Percentiles rank a stretch among this genome's conserved stretches.
These are phyloP conservation scores for Polysphondylium violaceum DNA, from an alignment of 78 protist species.

Conservation along the genomic window DNA sequence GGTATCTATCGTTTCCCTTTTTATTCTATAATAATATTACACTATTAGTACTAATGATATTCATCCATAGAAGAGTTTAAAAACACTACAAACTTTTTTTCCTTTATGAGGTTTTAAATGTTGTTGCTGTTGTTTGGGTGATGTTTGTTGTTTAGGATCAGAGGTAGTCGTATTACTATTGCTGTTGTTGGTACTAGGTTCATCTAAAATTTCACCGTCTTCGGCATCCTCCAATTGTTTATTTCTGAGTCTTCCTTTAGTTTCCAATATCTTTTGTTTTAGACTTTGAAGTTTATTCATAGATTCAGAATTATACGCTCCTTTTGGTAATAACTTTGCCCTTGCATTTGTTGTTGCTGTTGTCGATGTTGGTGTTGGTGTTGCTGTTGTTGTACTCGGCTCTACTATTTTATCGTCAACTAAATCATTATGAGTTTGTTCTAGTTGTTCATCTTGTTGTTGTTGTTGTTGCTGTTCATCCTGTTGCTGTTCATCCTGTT, in stretches of 20 bases:
- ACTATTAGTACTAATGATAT: neutral
- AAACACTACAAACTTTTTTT: neutral
- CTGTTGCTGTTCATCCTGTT: too few relatives aligned
- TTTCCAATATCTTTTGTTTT: neutral
- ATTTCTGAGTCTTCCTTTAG: constrained; percentile 14
- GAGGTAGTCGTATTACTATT: neutral
- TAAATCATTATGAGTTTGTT: too few relatives aligned
- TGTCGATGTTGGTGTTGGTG: too few relatives aligned
- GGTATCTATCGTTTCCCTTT: neutral
- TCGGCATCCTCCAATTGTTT: constrained; percentile 9
- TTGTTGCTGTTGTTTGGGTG: neutral
- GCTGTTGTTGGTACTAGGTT: neutral
- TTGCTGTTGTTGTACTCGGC: too few relatives aligned
- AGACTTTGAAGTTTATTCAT: neutral
- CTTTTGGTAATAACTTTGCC: too few relatives aligned
- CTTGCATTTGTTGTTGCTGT: too few relatives aligned
- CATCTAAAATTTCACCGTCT: constrained; percentile 22
- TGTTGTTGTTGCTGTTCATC: too few relatives aligned
- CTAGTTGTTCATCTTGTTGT: too few relatives aligned
- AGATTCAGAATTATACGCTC: too few relatives aligned
- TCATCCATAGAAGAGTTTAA: neutral
- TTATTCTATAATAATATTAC: neutral
- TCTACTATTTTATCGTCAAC: too few relatives aligned
- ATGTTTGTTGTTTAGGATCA: neutral
- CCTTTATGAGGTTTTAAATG: neutral